phyloP scores from a whole-genome alignment of 257 asterid species.

The Craterostigma plantagineum region DNA sequence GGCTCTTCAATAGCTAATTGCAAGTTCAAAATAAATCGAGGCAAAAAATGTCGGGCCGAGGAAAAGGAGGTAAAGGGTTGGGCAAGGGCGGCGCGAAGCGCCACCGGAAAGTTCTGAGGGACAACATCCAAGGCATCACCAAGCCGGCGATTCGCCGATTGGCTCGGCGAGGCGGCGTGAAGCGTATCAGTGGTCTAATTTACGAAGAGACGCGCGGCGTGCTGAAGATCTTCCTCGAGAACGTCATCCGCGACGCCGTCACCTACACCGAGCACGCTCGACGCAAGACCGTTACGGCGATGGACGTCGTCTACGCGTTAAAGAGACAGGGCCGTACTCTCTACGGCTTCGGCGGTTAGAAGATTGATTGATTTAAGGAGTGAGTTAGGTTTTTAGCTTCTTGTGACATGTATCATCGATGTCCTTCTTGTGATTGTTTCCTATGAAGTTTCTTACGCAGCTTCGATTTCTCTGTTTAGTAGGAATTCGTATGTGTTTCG shows the following conservation, averaged over 20 bases:
- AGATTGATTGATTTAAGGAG: not conserved
- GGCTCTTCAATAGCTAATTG: too few relatives aligned
- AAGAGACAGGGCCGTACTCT: slow-evolving; percentile 1
- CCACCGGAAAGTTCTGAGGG: not conserved
- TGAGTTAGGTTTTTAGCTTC: not conserved
- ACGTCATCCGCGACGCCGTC: too few relatives aligned
- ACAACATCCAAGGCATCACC: not conserved
- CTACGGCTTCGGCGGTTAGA: slow-evolving; percentile 1
- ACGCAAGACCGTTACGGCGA: not conserved
- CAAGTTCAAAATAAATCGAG: too few relatives aligned
- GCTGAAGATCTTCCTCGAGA: too few relatives aligned
- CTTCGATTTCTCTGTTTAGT: too few relatives aligned
- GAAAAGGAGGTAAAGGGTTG: slow-evolving; percentile 1
- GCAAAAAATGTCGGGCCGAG: not conserved
- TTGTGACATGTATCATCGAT: too few relatives aligned
- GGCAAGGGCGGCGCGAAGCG: slow-evolving; percentile 1
- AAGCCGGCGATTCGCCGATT: slow-evolving; percentile 1
- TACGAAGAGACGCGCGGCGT: not conserved
- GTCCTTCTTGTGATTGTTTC: too few relatives aligned
- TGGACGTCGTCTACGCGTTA: not conserved
- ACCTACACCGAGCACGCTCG: too few relatives aligned
- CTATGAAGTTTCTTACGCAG: too few relatives aligned
- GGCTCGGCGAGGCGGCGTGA: slow-evolving; percentile 1
- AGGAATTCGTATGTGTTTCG: too few relatives aligned
- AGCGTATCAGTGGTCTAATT: not conserved